Conservation (phyloP, 805 yeast species). For the Starmerella asiatica region DNA sequence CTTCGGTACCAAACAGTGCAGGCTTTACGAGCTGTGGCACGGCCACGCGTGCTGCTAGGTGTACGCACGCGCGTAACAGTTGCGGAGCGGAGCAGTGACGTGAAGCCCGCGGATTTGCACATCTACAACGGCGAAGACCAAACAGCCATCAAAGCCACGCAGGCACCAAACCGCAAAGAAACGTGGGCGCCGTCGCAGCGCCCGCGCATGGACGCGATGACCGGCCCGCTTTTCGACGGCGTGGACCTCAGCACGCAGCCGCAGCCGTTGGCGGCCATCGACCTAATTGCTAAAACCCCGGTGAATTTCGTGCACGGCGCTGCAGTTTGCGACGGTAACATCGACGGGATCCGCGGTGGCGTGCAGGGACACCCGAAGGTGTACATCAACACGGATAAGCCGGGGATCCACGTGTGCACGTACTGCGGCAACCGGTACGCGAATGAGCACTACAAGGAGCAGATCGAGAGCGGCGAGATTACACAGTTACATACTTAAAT, state of each 20-base stretch:
- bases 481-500: conserved; percentile 9
- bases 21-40: conserved; percentile 6
- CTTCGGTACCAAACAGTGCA: too few relatives aligned
- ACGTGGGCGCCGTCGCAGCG: conserved; percentile 65
- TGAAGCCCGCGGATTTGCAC: conserved; percentile 11
- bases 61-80: conserved; percentile 16
- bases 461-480: conserved; percentile 20
- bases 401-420: conserved; percentile 59
- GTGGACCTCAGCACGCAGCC: conserved; percentile 58
- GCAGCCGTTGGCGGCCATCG: conserved; percentile 71
- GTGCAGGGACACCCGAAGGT: conserved; percentile 73
- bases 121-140: conserved; percentile 19
- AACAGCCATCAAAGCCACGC: conserved; percentile 28
- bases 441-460: conserved; percentile 19
- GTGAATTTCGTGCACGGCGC: conserved; percentile 47
- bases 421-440: conserved; percentile 40
- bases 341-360: conserved; percentile 37
- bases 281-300: conserved; percentile 63
- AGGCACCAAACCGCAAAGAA: conserved; percentile 61
- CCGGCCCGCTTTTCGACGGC: conserved; percentile 58
- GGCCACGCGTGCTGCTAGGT: conserved; percentile 1
- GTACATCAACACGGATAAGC: conserved; percentile 65
- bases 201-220: conserved; percentile 42
- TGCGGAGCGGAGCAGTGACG: conserved; percentile 12
- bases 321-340: conserved; percentile 70